Percentiles rank a stretch among this genome's conserved stretches.
Evolutionary conservation across 2,329 filamentous ascomycete species (phyloP).

Genomic region (Trichoderma sp.): DNA sequence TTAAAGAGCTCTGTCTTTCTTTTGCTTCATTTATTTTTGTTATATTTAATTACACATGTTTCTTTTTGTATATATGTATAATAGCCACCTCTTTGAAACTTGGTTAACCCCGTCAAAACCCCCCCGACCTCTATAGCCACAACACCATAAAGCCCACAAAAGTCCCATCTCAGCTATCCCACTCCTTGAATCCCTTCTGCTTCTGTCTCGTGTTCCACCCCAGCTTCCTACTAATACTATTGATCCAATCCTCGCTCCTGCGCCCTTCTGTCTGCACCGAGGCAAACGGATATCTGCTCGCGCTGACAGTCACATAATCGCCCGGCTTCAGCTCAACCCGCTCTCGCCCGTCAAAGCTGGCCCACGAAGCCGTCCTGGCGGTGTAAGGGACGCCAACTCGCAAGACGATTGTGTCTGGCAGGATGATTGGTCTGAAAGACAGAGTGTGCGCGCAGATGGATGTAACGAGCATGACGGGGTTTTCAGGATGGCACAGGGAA

Average conservation of each 20-base stretch:
- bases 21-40: background rate
- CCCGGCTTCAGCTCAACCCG: constrained; percentile 74
- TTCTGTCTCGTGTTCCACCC: constrained; percentile 79
- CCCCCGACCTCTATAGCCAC: background rate
- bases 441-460: constrained; percentile 94
- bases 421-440: constrained; percentile 92
- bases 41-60: background rate
- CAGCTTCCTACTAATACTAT: constrained; percentile 73
- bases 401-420: constrained; percentile 93
- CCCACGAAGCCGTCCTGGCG: constrained; percentile 85
- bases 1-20: background rate
- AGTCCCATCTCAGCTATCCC: constrained; percentile 35
- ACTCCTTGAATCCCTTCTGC: constrained; percentile 61
- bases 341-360: constrained; percentile 95
- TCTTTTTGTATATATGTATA: background rate
- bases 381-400: constrained; percentile 93
- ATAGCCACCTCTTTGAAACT: background rate
- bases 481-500: constrained; percentile 91
- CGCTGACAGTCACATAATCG: constrained; percentile 82
- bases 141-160: background rate
- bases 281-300: constrained; percentile 76
- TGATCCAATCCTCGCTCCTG: constrained; percentile 75
- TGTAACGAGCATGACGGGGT: constrained; percentile 91
- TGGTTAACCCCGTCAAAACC: too few relatives aligned
- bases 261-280: constrained; percentile 68